Base-by-base conservation (phyloP, 163 green algal species). In the Scenedesmus sp. region DNA sequence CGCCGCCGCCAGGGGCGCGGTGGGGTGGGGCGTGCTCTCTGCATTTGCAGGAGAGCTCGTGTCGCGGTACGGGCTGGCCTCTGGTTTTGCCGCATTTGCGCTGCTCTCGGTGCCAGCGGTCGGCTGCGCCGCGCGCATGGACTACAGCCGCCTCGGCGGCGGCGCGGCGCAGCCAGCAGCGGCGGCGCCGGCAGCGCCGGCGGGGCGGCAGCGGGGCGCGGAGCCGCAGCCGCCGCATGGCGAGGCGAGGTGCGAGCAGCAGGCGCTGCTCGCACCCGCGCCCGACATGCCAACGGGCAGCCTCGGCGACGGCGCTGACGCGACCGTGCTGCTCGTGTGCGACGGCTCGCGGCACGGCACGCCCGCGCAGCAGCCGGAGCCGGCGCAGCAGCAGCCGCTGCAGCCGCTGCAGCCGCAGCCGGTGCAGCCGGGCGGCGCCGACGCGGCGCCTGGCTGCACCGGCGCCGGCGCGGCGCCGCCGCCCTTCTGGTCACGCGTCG, bases 11-110 rank as follows among this genome's bases (percentile, higher is more conserved):
- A 64, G 67, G 72, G 86, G 77, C 4, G 72, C 65, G 6, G 50
- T 90, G 1, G 86, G 81, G 13, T 91, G 86, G 86, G 86, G 86
- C 18, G 60, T 34, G 17, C 60, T 70, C 6, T 73, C 50, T 31
- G 70, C 85, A 14, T 36, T 91, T 3, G 82, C 77, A 6, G 86
- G 86, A 28, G 18, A 14, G 39, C 28, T 90, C 1, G 42, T 90
- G 18, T 54, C 50, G 0, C 22, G 47, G 14, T 85, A 64, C 17
- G 86, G 86, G 48, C 62, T 90, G n/a, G 4, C 58, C 1, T 22
- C 82, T 4, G 70, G 67, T 24, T 88, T 88, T 62, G 24, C 60
- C 0, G 48, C 63, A 24, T 91, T 83, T 48, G 15, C 73, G 17
- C 33, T 64, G 53, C 34, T 88, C 20, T 63, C 70, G 3, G 26